These are phyloP conservation scores for Malus sieversii DNA, from an alignment of 306 rosid genomes.

Conservation along the genomic window DNA sequence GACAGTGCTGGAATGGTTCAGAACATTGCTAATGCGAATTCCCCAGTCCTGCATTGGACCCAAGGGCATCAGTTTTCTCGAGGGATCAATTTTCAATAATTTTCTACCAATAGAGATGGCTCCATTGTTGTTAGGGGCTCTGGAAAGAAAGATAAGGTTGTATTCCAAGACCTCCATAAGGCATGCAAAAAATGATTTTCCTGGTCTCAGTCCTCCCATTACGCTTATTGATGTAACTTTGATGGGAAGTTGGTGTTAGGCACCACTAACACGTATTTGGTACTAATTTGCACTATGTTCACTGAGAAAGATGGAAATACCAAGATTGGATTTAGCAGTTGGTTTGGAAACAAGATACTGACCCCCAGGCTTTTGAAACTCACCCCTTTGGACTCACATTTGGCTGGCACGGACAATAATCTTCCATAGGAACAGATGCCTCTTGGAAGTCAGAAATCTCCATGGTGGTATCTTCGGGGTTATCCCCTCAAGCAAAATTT, in stretches of 20 bases:
- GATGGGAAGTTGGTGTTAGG: slow-evolving; percentile 93
- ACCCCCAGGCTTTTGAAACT: slow-evolving; percentile 90
- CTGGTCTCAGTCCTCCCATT: slow-evolving; percentile 76
- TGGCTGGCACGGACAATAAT: slow-evolving; percentile 60
- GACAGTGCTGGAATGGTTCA: slow-evolving; percentile 71
- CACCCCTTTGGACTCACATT: slow-evolving; percentile 84
- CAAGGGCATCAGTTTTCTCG: slow-evolving; percentile 89
- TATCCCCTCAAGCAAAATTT: too few species aligned
- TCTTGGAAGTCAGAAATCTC: too few species aligned
- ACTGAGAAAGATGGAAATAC: slow-evolving; percentile 88
- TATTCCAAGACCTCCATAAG: slow-evolving; percentile 86
- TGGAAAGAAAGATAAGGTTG: slow-evolving; percentile 83
- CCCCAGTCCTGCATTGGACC: slow-evolving; percentile 70
- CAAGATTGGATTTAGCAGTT: slow-evolving; percentile 75
- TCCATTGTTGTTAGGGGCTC: slow-evolving; percentile 80
- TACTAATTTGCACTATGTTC: slow-evolving; percentile 73
- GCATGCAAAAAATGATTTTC: slow-evolving; percentile 89
- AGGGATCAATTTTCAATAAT: slow-evolving; percentile 84
- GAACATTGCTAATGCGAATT: slow-evolving; percentile 38
- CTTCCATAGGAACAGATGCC: too few species aligned
- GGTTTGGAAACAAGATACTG: slow-evolving; percentile 78
- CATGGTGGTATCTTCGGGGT: too few species aligned
- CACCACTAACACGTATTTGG: slow-evolving; percentile 72
- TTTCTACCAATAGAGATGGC: slow-evolving; percentile 81
- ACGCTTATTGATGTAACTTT: slow-evolving; percentile 80